Percentiles rank a stretch among this genome's conserved stretches.
Conservation (phyloP, 2,329 filamentous ascomycete genomes). For the Arthrobotrys conoides region DNA sequence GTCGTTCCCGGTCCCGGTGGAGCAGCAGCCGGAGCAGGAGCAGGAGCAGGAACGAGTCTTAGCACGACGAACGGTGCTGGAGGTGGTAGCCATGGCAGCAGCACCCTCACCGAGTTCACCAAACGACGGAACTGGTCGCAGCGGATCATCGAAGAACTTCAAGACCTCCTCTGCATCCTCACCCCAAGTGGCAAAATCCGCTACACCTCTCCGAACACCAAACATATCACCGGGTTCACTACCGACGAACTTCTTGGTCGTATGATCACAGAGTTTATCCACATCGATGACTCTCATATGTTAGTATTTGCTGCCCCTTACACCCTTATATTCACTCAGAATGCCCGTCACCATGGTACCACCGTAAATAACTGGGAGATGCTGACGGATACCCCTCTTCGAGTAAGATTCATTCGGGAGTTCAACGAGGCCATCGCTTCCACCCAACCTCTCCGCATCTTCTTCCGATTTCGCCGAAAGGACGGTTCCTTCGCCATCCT, state of each 20-base stretch:
- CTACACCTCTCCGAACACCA: constrained; percentile 86
- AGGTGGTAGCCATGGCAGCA: constrained; percentile 66
- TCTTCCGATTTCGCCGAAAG: constrained; percentile 84
- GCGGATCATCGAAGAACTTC: constrained; percentile 88
- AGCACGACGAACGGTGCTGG: neutral
- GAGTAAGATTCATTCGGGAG: constrained; percentile 81
- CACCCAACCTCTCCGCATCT: constrained; percentile 83
- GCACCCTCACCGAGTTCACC: constrained; percentile 76
- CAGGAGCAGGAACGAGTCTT: neutral
- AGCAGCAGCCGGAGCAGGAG: neutral
- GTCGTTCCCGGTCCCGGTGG: neutral
- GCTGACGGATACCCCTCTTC: neutral
- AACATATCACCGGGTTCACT: constrained; percentile 81
- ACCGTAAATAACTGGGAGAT: constrained; percentile 63
- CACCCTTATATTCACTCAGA: neutral
- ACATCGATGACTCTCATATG: constrained; percentile 77
- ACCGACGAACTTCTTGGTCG: constrained; percentile 79
- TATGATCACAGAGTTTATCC: constrained; percentile 85
- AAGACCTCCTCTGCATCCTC: constrained; percentile 88
- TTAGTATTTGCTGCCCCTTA: constrained; percentile 1
- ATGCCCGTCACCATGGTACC: neutral
- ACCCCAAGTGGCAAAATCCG: constrained; percentile 86
- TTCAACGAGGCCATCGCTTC: constrained; percentile 90
- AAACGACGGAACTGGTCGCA: constrained; percentile 85
- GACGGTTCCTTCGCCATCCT: constrained; percentile 84